A percentile compares a stretch with the other conserved stretches of the same genome.
phyloP scores from a whole-genome alignment of 2,329 filamentous ascomycete genomes.

The Microsporum audouinii region DNA sequence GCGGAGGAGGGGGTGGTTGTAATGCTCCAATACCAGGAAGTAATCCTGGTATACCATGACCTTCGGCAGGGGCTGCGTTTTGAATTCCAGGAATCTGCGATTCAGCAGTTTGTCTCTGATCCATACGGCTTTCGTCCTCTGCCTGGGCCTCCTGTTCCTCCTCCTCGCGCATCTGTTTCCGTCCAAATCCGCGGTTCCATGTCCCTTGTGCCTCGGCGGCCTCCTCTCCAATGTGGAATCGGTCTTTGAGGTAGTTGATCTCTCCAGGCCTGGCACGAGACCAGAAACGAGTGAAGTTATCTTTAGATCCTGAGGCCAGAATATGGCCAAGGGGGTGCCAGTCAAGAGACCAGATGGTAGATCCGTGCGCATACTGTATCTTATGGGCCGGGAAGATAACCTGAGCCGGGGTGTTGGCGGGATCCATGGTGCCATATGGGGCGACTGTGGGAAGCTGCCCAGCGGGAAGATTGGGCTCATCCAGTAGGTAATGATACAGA shows the following conservation, averaged over 20 bases:
- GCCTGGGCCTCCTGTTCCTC: conserved; percentile 91
- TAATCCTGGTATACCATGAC: conserved; percentile 27
- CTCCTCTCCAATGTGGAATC: conserved; percentile 89
- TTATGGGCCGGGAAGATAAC: conserved; percentile 88
- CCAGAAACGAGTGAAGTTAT: conserved; percentile 95
- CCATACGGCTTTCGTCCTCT: conserved; percentile 81
- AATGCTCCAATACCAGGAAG: conserved; percentile 40
- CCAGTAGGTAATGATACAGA: conserved; percentile 86
- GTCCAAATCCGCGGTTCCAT: conserved; percentile 69
- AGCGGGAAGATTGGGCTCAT: conserved; percentile 77
- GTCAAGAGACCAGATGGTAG: conserved; percentile 93
- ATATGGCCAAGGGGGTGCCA: conserved; percentile 97
- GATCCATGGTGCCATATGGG: conserved; percentile 76
- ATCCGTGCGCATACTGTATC: conserved; percentile 78
- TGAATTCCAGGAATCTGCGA: conserved; percentile 42
- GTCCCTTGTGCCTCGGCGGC: conserved; percentile 93
- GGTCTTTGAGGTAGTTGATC: conserved; percentile 70
- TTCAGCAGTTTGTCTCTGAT: conserved; percentile 68
- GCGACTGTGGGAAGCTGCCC: conserved; percentile 61
- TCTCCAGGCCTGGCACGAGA: conserved; percentile 81
- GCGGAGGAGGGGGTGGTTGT: conserved; percentile 25
- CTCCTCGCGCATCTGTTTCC: conserved; percentile 72
- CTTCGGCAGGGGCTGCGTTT: conserved; percentile 49
- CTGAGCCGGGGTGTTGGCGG: conserved; percentile 66
- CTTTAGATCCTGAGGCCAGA: conserved; percentile 87